Conservation (phyloP, 352 stramenopile genomes). For the Phytophthora ramorum region DNA sequence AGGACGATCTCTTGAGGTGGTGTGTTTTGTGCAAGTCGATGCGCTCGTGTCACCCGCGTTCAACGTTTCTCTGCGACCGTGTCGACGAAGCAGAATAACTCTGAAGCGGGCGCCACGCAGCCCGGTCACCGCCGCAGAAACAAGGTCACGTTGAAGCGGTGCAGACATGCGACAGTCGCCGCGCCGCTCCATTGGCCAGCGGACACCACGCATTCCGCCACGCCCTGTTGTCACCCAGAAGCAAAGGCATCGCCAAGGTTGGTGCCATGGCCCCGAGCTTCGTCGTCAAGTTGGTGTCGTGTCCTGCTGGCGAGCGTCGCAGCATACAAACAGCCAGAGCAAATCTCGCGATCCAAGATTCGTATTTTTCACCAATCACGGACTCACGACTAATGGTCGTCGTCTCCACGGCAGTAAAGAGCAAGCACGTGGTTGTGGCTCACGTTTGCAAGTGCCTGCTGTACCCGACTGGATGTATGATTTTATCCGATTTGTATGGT, state of each 20-base stretch:
- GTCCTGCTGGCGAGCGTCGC: background rate
- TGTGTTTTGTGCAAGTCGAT: background rate
- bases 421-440: slow-evolving; percentile 15
- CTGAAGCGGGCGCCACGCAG: background rate
- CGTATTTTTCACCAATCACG: slow-evolving; percentile 6
- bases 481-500: no score
- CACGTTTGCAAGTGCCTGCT: no score
- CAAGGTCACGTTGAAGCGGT: slow-evolving; percentile 24
- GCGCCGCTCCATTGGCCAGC: slow-evolving; percentile 12
- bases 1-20: no score
- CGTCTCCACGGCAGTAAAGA: slow-evolving; percentile 17
- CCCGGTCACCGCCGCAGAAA: background rate
- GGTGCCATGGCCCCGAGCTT: background rate
- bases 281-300: background rate
- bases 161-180: slow-evolving; percentile 20
- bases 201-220: slow-evolving; percentile 4
- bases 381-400: slow-evolving; percentile 7
- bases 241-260: background rate
- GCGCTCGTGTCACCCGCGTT: slow-evolving; percentile 34
- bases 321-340: slow-evolving; percentile 10
- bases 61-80: slow-evolving; percentile 20
- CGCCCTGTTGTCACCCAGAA: slow-evolving; percentile 9
- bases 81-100: slow-evolving; percentile 15
- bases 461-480: no score
- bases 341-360: slow-evolving; percentile 19